Base-by-base conservation (phyloP, 345 rosid genomes). In the Arabidopsis arenosa region DNA sequence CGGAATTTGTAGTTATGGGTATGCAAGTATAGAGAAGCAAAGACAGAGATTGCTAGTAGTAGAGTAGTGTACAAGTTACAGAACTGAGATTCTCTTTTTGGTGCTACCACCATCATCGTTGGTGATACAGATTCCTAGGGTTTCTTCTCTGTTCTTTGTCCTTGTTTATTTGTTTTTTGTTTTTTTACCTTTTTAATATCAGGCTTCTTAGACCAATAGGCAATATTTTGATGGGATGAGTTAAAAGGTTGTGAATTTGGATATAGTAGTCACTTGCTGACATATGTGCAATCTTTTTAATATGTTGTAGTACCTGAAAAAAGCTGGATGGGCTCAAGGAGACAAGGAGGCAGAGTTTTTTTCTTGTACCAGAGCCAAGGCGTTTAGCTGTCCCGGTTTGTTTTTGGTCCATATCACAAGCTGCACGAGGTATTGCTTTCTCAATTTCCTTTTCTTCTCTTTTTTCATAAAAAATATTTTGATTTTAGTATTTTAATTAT, bases 381-480 rank as follows among this genome's bases (percentile, higher is more conserved):
- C 82, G 97, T 71, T 83, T 90, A 69, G 99, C 99, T 76, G 97
- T 94, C 64, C 97, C 90, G 96, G 97, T 92, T 60, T 76, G 92
- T 90, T 56, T 52, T 69, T 18, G 21, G 21, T 18, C 21, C 21
- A 18, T 18, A 18, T 18, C 21, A 18, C 21, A 18, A 18, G 21
- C 21, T 18, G 21, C 21, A 18, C 21, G 21, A 18, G 21, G 21
- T 18, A 18, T 18, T 18, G 21, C 21, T 18, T 18, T 18, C 21
- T 18, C 21, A 18, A 18, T 18, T 23, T 23, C 26, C 26, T 23
- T 23, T 23, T 23, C 26, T 23, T 23, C 26, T 23, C 26, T 23
- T 23, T 23, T 23, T 2, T 23, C 26, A 1, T 23, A 23, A 23
- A 2, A 23, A 23, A 23, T 23, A 23, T 23, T 23, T 23, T 23